Percentiles rank a stretch among this genome's conserved stretches.
Evolutionary conservation across 2,329 filamentous ascomycete species (phyloP).

Genomic region (Botrytis medusae): DNA sequence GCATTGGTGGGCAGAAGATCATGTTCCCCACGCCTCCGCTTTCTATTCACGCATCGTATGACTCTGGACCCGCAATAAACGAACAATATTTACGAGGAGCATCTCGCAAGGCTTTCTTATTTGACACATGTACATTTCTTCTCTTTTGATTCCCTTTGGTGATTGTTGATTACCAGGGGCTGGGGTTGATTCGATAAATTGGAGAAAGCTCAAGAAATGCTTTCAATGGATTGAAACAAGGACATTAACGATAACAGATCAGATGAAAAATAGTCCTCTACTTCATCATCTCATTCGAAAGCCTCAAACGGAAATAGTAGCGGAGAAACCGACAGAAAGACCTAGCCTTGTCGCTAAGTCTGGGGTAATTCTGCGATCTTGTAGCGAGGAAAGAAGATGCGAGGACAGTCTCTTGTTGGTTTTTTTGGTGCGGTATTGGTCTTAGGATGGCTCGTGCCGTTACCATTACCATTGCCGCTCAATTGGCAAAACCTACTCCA

Average conservation of each 20-base stretch:
- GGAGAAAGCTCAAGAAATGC: not conserved
- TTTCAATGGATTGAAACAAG: too few relatives aligned
- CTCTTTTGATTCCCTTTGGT: not conserved
- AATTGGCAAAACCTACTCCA: not conserved
- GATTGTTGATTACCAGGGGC: not conserved
- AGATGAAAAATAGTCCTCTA: not conserved
- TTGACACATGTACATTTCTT: not conserved
- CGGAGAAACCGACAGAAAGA: not conserved
- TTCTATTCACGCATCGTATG: conserved; percentile 9
- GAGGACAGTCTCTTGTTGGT: not conserved
- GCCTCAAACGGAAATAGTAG: too few relatives aligned
- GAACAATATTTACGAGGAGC: not conserved
- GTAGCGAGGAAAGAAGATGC: not conserved
- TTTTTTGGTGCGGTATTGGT: not conserved
- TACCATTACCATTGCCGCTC: not conserved
- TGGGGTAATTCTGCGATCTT: not conserved
- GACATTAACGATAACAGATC: not conserved
- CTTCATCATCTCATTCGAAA: not conserved
- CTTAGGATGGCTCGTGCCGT: not conserved
- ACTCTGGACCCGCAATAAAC: not conserved
- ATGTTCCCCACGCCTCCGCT: conserved; percentile 18
- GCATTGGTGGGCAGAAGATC: not conserved
- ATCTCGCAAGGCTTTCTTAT: not conserved
- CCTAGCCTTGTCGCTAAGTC: not conserved
- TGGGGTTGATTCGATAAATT: not conserved